Conservation (phyloP, 768 basidiomycete species). For the Auriscalpium orientale region DNA sequence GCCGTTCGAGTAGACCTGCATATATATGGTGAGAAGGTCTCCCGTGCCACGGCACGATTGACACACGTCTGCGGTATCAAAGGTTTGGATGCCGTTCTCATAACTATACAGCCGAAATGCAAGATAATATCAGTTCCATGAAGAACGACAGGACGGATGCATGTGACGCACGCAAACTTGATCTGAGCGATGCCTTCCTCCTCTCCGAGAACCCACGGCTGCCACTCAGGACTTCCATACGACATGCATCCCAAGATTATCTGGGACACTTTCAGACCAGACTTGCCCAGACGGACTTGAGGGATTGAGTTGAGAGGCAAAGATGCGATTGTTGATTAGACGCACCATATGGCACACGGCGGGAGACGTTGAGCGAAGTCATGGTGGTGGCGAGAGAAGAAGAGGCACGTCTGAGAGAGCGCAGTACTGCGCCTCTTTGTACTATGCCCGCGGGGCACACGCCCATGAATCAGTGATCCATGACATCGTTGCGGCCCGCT, state of each 20-base stretch:
- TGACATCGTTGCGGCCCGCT: too few relatives aligned
- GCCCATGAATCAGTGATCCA: too few relatives aligned
- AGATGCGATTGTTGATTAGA: not conserved
- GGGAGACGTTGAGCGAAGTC: not conserved
- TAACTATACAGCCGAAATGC: conserved; percentile 12
- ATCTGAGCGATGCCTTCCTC: conserved; percentile 22
- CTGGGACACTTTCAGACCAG: conserved; percentile 31
- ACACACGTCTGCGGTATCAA: conserved; percentile 24
- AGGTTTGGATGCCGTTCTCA: conserved; percentile 30
- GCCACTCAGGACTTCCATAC: conserved; percentile 10
- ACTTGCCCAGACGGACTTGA: conserved; percentile 28
- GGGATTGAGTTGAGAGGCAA: not conserved
- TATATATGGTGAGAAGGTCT: not conserved
- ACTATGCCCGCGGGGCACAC: too few relatives aligned
- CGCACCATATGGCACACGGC: not conserved
- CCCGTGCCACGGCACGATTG: not conserved
- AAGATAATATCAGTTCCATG: too few relatives aligned
- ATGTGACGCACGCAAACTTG: conserved; percentile 21
- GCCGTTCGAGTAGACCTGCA: conserved; percentile 33
- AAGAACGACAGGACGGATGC: too few relatives aligned
- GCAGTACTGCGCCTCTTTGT: too few relatives aligned
- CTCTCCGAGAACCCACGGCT: conserved; percentile 24
- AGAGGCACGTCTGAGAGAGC: not conserved
- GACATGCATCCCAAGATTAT: conserved; percentile 17
- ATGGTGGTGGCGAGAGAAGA: not conserved